phyloP scores from a whole-genome alignment of 2,329 filamentous ascomycete genomes.

The Amylocarpus encephaloides region DNA sequence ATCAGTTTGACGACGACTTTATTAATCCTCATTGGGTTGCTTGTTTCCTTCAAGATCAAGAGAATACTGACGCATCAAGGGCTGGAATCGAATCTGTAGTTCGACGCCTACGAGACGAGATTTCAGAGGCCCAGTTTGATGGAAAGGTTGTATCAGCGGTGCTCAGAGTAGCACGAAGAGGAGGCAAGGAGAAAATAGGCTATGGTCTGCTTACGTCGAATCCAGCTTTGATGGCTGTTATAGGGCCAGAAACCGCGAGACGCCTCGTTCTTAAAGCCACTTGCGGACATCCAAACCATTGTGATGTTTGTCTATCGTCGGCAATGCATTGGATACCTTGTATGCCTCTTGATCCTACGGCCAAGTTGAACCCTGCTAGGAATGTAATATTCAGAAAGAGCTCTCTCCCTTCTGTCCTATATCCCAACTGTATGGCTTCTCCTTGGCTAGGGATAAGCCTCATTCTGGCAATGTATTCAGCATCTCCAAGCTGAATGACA shows the following conservation, averaged over 20 bases:
- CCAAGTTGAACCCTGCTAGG: slow-evolving; percentile 6
- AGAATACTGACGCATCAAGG: no score
- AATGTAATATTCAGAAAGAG: slow-evolving; percentile 2
- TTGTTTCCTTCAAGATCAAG: no score
- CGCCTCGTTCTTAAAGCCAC: slow-evolving; percentile 4
- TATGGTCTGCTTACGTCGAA: slow-evolving; percentile 9
- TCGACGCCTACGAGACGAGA: no score
- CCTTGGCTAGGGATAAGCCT: slow-evolving; percentile 5
- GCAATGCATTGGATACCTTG: slow-evolving; percentile 7
- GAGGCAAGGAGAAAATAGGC: no score
- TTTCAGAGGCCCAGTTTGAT: no score
- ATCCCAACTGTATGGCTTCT: slow-evolving; percentile 5
- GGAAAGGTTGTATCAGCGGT: no score
- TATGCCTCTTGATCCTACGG: slow-evolving; percentile 9
- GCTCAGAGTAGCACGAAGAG: no score
- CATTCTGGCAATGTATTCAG: slow-evolving; percentile 5
- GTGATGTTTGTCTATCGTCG: not conserved
- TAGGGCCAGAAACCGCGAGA: slow-evolving; percentile 3
- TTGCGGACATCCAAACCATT: slow-evolving; percentile 9
- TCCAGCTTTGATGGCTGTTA: slow-evolving; percentile 6
- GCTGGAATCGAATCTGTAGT: no score
- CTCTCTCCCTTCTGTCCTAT: slow-evolving; percentile 3
- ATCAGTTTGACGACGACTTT: no score
- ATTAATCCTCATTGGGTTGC: no score
- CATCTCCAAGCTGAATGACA: slow-evolving; percentile 4